Evolutionary conservation across 2,329 filamentous ascomycete genomes (phyloP).

Genomic region (Stachybotrys chlorohalonatus): DNA sequence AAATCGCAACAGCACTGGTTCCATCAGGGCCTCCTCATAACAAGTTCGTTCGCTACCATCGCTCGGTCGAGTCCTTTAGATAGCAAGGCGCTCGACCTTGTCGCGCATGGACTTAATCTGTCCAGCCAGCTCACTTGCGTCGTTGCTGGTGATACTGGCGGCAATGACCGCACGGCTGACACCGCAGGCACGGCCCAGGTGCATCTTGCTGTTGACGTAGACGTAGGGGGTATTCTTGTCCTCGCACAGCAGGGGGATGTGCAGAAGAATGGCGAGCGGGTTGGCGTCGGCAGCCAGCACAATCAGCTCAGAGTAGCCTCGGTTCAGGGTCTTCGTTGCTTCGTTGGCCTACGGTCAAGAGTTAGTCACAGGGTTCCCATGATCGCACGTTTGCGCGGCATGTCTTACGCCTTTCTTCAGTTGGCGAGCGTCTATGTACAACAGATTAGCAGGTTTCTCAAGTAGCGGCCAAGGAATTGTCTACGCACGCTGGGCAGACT

Average conservation of each 20-base stretch:
- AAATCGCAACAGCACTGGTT: neutral
- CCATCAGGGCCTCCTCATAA: neutral
- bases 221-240: slow-evolving; percentile 62
- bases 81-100: slow-evolving; percentile 92
- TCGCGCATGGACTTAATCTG: slow-evolving; percentile 87
- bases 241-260: slow-evolving; percentile 82
- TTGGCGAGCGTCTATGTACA: slow-evolving; percentile 50
- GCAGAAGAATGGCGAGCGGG: slow-evolving; percentile 79
- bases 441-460: slow-evolving; percentile 2
- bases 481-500: slow-evolving; percentile 49
- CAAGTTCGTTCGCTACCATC: neutral
- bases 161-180: slow-evolving; percentile 83
- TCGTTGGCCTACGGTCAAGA: slow-evolving; percentile 5
- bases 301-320: slow-evolving; percentile 82
- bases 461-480: neutral
- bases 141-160: slow-evolving; percentile 82
- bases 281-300: slow-evolving; percentile 83
- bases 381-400: neutral
- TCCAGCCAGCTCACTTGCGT: slow-evolving; percentile 75
- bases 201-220: slow-evolving; percentile 69
- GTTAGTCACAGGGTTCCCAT: slow-evolving; percentile 19
- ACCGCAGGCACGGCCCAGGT: slow-evolving; percentile 81
- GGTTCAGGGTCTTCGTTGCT: slow-evolving; percentile 77
- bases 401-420: slow-evolving; percentile 61
- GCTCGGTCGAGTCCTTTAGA: slow-evolving; percentile 35